These are phyloP conservation scores for Andrographis paniculata DNA, from an alignment of 305 asterid genomes.

Conservation along the genomic window DNA sequence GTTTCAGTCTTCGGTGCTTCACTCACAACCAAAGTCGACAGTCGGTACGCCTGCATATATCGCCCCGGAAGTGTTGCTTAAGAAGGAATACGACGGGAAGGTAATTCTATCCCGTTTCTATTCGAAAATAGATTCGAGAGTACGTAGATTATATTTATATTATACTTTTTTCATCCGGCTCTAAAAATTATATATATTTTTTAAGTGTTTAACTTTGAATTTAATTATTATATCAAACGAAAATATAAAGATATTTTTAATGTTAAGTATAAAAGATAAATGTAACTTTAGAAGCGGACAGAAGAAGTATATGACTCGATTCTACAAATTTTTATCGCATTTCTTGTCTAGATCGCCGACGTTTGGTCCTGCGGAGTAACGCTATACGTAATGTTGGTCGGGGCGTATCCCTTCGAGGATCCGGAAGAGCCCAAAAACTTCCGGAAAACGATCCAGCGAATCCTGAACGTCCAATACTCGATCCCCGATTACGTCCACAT, in stretches of 20 bases:
- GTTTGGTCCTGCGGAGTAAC: constrained; percentile 99
- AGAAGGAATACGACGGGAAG: constrained; percentile 97
- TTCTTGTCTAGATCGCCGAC: constrained; percentile 63
- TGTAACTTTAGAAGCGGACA: too few relatives aligned
- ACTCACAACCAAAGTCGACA: constrained; percentile 97
- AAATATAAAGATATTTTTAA: too few relatives aligned
- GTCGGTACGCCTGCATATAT: constrained; percentile 99
- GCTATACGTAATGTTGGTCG: constrained; percentile 94
- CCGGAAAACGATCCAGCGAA: constrained; percentile 90
- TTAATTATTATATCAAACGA: too few relatives aligned
- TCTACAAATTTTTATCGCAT: too few relatives aligned
- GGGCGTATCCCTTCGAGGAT: constrained; percentile 96
- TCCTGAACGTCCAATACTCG: constrained; percentile 78
- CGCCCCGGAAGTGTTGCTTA: constrained; percentile 91
- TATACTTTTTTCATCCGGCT: too few relatives aligned
- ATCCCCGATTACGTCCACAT: constrained; percentile 87
- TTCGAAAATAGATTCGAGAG: too few relatives aligned
- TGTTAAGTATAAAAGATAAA: too few relatives aligned
- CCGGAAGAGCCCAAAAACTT: constrained; percentile 93
- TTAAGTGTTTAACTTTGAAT: too few relatives aligned
- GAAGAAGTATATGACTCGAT: too few relatives aligned
- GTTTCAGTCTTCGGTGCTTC: constrained; percentile 87
- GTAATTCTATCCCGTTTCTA: too few relatives aligned
- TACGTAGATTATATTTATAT: too few relatives aligned
- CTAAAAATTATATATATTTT: too few relatives aligned